Percentiles rank a stretch among this genome's conserved stretches.
These are phyloP conservation scores for Gloeopeniophorella convolvens DNA, from an alignment of 768 basidiomycete species.

Conservation along the genomic window DNA sequence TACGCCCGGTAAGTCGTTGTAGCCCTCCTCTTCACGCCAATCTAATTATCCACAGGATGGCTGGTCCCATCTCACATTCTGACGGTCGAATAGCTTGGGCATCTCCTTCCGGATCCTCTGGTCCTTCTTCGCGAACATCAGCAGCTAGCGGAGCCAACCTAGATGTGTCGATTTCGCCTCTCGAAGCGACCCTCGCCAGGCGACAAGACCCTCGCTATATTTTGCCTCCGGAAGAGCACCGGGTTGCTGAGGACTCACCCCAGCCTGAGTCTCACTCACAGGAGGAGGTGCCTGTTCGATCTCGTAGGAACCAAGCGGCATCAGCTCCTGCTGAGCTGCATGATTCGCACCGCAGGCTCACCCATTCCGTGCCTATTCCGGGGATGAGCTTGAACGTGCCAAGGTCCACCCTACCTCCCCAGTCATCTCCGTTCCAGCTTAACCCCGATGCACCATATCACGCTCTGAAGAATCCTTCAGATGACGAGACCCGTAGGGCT, in stretches of 20 bases:
- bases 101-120: slow-evolving; percentile 8
- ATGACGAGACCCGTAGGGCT: background rate
- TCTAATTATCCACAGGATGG: slow-evolving; percentile 47
- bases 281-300: background rate
- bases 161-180: slow-evolving; percentile 1
- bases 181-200: background rate
- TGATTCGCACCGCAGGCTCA: slow-evolving; percentile 31
- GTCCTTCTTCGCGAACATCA: background rate
- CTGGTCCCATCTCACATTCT: slow-evolving; percentile 49
- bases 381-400: slow-evolving; percentile 31
- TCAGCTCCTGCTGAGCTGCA: slow-evolving; percentile 53
- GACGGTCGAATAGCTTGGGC: slow-evolving; percentile 55
- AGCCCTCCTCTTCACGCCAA: background rate
- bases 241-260: slow-evolving; percentile 42
- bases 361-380: slow-evolving; percentile 22
- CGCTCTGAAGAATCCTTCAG: slow-evolving; percentile 25
- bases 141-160: background rate
- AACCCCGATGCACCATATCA: slow-evolving; percentile 36
- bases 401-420: background rate
- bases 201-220: slow-evolving; percentile 11
- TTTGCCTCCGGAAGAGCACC: slow-evolving; percentile 34
- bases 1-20: slow-evolving; percentile 63
- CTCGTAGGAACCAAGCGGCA: background rate
- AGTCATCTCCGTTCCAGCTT: slow-evolving; percentile 30
- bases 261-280: slow-evolving; percentile 17